A percentile compares a stretch with the other conserved stretches of the same genome.
phyloP scores from a whole-genome alignment of 345 rosid genomes.

The Moricandia arvensis region DNA sequence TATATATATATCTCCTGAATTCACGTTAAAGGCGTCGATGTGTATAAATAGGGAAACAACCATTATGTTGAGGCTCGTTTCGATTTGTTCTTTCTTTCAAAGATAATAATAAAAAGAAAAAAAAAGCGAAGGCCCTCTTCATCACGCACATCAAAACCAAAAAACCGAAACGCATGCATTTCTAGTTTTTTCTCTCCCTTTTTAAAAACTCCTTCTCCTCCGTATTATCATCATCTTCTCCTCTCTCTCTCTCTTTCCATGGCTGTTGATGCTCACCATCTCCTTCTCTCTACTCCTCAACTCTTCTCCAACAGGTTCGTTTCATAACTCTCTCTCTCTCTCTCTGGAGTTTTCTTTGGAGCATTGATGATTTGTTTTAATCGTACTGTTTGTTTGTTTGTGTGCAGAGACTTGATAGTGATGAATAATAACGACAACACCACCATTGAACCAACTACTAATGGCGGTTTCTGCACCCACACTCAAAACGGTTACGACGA shows the following conservation, averaged over 20 bases:
- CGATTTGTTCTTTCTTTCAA: constrained; percentile 22
- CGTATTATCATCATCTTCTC: background rate
- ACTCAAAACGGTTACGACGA: constrained; percentile 24
- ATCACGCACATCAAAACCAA: constrained; percentile 32
- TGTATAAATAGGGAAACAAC: constrained; percentile 39
- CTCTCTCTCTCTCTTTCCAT: constrained; percentile 29
- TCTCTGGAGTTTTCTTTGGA: too few species aligned
- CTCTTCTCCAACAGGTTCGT: constrained; percentile 58
- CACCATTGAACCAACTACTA: constrained; percentile 33
- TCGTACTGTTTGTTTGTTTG: background rate
- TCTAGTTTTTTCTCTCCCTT: constrained; percentile 10
- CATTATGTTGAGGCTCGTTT: constrained; percentile 37
- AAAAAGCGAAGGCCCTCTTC: constrained; percentile 25
- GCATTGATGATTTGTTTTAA: constrained; percentile 3
- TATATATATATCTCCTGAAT: too few species aligned
- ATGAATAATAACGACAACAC: constrained; percentile 34
- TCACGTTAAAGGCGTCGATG: constrained; percentile 26
- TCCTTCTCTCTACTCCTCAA: too few species aligned
- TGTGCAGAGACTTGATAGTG: constrained; percentile 45
- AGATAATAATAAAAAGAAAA: background rate
- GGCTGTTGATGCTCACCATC: constrained; percentile 76
- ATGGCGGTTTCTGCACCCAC: constrained; percentile 18
- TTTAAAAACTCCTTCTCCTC: background rate
- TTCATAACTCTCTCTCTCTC: background rate
- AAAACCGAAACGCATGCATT: constrained; percentile 43